A percentile compares a stretch with the other conserved stretches of the same genome.
Conservation (phyloP, 1,284 basidiomycete genomes). For the Trichosporon sp. region DNA sequence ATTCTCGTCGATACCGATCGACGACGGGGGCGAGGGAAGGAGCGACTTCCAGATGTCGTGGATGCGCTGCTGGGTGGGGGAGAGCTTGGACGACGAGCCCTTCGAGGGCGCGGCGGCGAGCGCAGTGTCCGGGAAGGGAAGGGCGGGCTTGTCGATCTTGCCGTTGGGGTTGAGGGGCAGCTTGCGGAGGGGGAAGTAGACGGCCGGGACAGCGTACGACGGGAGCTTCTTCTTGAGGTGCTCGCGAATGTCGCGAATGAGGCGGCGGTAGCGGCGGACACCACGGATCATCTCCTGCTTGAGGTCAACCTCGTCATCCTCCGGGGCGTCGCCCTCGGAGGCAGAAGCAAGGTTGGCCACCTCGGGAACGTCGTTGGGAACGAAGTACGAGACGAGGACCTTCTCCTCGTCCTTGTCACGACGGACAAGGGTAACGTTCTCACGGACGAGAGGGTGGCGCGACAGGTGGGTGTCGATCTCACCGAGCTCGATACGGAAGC, state of each 20-base stretch:
- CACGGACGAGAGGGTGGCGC: slow-evolving; percentile 87
- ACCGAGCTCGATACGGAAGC: slow-evolving; percentile 97
- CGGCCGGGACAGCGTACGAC: slow-evolving; percentile 87
- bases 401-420: slow-evolving; percentile 99
- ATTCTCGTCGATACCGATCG: slow-evolving; percentile 85
- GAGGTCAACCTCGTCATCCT: slow-evolving; percentile 58
- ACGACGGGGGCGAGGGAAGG: slow-evolving; percentile 76
- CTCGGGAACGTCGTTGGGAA: slow-evolving; percentile 73
- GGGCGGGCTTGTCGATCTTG: slow-evolving; percentile 97
- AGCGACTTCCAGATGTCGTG: slow-evolving; percentile 80
- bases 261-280: slow-evolving; percentile 75
- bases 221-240: slow-evolving; percentile 97
- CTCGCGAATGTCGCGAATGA: slow-evolving; percentile 93
- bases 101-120: slow-evolving; percentile 62
- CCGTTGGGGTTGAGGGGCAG: slow-evolving; percentile 99
- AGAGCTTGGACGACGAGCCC: slow-evolving; percentile 56
- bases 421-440: slow-evolving; percentile 95
- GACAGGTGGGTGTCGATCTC: slow-evolving; percentile 98
- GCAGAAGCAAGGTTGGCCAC: slow-evolving; percentile 77
- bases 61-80: slow-evolving; percentile 77
- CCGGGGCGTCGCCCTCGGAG: slow-evolving; percentile 63
- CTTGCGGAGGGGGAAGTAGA: slow-evolving; percentile 89
- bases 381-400: slow-evolving; percentile 96
- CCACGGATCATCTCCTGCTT: slow-evolving; percentile 66
- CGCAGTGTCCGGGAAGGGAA: slow-evolving; percentile 98